phyloP scores from a whole-genome alignment of 345 rosid genomes.

The Arabidopsis suecica region DNA sequence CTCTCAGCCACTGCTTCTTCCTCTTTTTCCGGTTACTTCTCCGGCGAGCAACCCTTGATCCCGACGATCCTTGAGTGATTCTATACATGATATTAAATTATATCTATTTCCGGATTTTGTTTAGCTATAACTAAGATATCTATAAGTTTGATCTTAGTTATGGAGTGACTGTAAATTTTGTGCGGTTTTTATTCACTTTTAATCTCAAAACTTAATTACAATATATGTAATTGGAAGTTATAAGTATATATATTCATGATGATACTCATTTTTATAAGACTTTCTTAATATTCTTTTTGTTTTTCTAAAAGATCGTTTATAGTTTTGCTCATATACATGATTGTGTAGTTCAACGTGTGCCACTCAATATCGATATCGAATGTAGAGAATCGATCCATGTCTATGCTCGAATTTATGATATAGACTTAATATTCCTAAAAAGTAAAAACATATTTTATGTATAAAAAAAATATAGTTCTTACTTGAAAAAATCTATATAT shows the following conservation, averaged over 20 bases:
- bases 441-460: not conserved
- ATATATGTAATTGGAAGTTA: slow-evolving; percentile 13
- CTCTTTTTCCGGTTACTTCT: slow-evolving; percentile 89
- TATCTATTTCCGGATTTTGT: slow-evolving; percentile 20
- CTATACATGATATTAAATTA: slow-evolving; percentile 4
- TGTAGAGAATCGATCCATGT: slow-evolving; percentile 29
- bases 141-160: slow-evolving; percentile 30
- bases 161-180: slow-evolving; percentile 41
- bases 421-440: slow-evolving; percentile 24
- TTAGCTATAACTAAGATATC: slow-evolving; percentile 21
- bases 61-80: not conserved
- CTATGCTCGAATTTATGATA: slow-evolving; percentile 27
- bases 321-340: slow-evolving; percentile 13
- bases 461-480: not conserved
- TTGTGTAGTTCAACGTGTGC: slow-evolving; percentile 37
- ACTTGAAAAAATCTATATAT: not conserved
- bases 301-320: not conserved
- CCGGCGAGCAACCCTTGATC: slow-evolving; percentile 41
- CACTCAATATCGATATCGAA: slow-evolving; percentile 35
- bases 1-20: slow-evolving; percentile 85
- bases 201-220: slow-evolving; percentile 27
- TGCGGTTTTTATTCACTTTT: slow-evolving; percentile 43
- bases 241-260: slow-evolving; percentile 30
- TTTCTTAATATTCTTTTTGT: not conserved
- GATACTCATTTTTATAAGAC: not conserved